Conservation (phyloP, 2,329 filamentous ascomycete genomes). For the Aspergillaceae sp. region DNA sequence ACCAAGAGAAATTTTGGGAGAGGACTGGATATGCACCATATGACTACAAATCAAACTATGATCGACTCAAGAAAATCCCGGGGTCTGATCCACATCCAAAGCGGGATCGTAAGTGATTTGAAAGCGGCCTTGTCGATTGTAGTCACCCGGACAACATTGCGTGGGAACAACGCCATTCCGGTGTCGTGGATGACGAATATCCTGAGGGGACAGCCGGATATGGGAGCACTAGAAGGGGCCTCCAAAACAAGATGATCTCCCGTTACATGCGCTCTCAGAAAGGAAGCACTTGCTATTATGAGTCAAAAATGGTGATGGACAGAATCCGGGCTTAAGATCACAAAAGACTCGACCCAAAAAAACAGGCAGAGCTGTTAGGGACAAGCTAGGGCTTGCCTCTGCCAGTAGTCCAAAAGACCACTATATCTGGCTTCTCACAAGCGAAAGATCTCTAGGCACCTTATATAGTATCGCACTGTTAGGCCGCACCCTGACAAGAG, state of each 20-base stretch:
- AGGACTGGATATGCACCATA: constrained; percentile 3
- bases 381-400: no score
- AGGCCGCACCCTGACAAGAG: no score
- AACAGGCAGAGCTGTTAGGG: background rate
- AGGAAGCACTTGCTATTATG: background rate
- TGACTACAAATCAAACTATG: constrained; percentile 2
- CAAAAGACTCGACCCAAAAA: background rate
- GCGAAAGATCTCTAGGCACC: no score
- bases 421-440: no score
- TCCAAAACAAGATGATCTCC: background rate
- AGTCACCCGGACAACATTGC: constrained; percentile 5
- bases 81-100: constrained; percentile 1
- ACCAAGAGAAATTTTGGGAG: background rate
- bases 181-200: constrained; percentile 4
- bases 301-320: background rate
- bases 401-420: no score
- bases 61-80: constrained; percentile 1
- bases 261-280: background rate
- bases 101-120: constrained; percentile 1
- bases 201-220: constrained; percentile 5
- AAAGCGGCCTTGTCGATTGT: background rate
- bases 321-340: background rate
- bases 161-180: constrained; percentile 3
- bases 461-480: no score
- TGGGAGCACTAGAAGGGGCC: constrained; percentile 2